Evolutionary conservation across 345 rosid species (phyloP).

Genomic region (Euphorbia tirucalli): DNA sequence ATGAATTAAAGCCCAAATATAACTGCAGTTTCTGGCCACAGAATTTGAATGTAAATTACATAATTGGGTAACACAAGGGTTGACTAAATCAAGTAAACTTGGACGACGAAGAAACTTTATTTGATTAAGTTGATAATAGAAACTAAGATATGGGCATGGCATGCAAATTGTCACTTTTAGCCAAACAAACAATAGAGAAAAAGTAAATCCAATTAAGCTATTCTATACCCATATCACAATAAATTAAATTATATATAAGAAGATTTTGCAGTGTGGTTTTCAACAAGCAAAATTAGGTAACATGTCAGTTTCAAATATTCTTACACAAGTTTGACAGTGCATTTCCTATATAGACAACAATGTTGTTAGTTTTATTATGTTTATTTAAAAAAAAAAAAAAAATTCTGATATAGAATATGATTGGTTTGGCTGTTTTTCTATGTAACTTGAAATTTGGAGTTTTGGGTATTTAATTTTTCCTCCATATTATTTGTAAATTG

Average conservation of each 20-base stretch:
- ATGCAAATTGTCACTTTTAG: too few species aligned
- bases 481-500: not conserved
- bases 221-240: not conserved
- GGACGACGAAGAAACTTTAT: too few species aligned
- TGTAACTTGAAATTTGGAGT: not conserved
- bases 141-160: too few species aligned
- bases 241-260: not conserved
- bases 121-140: too few species aligned
- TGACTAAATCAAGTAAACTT: too few species aligned
- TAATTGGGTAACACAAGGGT: too few species aligned
- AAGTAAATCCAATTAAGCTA: not conserved
- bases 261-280: not conserved
- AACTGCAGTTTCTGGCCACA: too few species aligned
- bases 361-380: not conserved
- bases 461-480: not conserved
- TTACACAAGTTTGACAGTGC: not conserved
- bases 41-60: too few species aligned
- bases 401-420: too few species aligned
- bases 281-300: slow-evolving; percentile 11
- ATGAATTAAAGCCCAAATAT: too few species aligned
- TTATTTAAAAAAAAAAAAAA: too few species aligned
- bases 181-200: not conserved
- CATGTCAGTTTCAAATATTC: not conserved
- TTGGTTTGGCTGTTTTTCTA: too few species aligned
- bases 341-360: not conserved